Evolutionary conservation across 2,329 filamentous ascomycete genomes (phyloP).

Genomic region (Emericellopsis atlantica): DNA sequence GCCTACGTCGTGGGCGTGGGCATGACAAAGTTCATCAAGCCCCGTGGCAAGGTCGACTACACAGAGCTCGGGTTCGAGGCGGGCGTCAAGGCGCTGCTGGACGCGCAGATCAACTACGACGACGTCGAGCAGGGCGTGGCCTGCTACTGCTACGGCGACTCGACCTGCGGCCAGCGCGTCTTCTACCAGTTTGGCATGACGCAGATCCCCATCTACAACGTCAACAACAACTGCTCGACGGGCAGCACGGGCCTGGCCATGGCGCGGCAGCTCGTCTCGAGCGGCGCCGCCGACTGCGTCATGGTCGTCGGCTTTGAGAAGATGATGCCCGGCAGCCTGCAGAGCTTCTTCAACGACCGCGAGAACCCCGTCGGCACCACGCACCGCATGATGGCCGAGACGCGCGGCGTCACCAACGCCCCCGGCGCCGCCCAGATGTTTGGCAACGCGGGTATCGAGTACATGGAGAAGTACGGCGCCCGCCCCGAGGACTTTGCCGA

Average conservation of each 20-base stretch:
- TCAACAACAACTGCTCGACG: slow-evolving; percentile 98
- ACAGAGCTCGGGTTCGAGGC: slow-evolving; percentile 90
- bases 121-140: slow-evolving; percentile 89
- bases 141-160: slow-evolving; percentile 98
- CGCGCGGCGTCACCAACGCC: slow-evolving; percentile 67
- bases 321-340: slow-evolving; percentile 86
- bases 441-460: slow-evolving; percentile 85
- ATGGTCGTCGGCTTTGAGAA: slow-evolving; percentile 95
- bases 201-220: slow-evolving; percentile 89
- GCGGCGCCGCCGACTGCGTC: slow-evolving; percentile 76
- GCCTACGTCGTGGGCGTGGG: slow-evolving; percentile 91
- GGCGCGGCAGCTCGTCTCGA: slow-evolving; percentile 65
- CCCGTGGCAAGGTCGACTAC: slow-evolving; percentile 86
- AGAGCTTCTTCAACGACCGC: slow-evolving; percentile 75
- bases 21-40: slow-evolving; percentile 99
- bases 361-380: slow-evolving; percentile 66
- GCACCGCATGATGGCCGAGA: slow-evolving; percentile 68
- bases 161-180: slow-evolving; percentile 86
- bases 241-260: slow-evolving; percentile 85
- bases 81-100: slow-evolving; percentile 73
- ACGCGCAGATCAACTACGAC: slow-evolving; percentile 89
- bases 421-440: slow-evolving; percentile 89
- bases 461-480: slow-evolving; percentile 92
- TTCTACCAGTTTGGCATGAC: slow-evolving; percentile 99
- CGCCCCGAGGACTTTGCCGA: slow-evolving; percentile 81